Evolutionary conservation across 73 alveolate species (phyloP).

Genomic region (Uronychia setigera): DNA sequence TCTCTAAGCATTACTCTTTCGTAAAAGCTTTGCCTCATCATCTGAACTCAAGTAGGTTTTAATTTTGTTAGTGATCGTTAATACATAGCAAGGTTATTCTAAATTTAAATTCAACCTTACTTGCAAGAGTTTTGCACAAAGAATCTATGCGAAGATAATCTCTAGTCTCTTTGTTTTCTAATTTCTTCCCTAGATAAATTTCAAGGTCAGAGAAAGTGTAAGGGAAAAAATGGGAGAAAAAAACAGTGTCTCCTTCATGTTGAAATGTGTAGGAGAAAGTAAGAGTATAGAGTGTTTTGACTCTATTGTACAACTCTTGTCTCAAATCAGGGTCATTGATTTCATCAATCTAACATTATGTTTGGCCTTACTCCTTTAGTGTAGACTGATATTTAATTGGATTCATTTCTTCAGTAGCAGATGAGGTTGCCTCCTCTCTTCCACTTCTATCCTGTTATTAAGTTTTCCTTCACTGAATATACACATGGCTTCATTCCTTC

Average conservation of each 20-base stretch:
- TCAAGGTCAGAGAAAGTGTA: constrained; percentile 83
- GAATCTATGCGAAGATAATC: constrained; percentile 38
- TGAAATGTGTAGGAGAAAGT: constrained; percentile 82
- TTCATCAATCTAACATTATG: constrained; percentile 28
- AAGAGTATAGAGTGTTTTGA: constrained; percentile 74
- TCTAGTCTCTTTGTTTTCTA: constrained; percentile 15
- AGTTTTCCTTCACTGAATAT: constrained; percentile 53
- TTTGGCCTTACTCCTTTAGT: constrained; percentile 23
- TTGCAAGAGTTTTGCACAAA: constrained; percentile 45
- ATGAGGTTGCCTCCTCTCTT: constrained; percentile 76
- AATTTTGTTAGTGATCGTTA: constrained; percentile 60
- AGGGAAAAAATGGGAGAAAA: constrained; percentile 86
- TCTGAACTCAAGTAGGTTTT: constrained; percentile 48
- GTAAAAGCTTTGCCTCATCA: constrained; percentile 50
- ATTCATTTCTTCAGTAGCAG: constrained; percentile 55
- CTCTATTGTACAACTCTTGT: constrained; percentile 37
- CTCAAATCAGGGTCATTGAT: constrained; percentile 17
- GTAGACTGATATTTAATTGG: constrained; percentile 35
- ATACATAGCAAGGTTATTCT: constrained; percentile 48
- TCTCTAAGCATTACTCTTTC: constrained; percentile 59
- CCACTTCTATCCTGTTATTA: constrained; percentile 52
- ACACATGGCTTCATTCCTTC: constrained; percentile 85
- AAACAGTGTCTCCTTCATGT: constrained; percentile 82
- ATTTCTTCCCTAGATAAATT: constrained; percentile 11
- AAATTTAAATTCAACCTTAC: neutral